Conservation (phyloP, 495 filamentous ascomycete species). For the Penicillium odoratum region DNA sequence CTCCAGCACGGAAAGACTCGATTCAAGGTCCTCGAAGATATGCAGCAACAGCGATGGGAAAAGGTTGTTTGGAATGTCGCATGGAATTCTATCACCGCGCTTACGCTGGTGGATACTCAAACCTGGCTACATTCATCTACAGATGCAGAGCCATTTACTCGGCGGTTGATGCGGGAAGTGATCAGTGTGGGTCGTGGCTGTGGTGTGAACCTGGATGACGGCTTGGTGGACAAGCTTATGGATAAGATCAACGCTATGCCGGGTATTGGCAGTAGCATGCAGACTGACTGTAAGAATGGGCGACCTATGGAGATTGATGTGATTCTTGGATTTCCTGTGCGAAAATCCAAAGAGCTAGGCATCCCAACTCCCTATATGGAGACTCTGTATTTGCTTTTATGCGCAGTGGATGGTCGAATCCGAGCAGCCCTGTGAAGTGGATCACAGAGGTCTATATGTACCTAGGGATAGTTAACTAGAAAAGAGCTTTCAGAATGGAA, state of each 20-base stretch:
- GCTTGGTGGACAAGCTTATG: slow-evolving; percentile 43
- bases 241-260: slow-evolving; percentile 42
- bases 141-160: slow-evolving; percentile 44
- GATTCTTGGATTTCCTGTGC: slow-evolving; percentile 53
- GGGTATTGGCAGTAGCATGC: slow-evolving; percentile 54
- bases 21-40: slow-evolving; percentile 40
- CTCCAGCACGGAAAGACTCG: slow-evolving; percentile 38
- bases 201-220: slow-evolving; percentile 41
- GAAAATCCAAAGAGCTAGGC: slow-evolving; percentile 49
- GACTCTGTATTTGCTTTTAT: slow-evolving; percentile 39
- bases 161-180: slow-evolving; percentile 48
- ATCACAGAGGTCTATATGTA: no score
- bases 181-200: slow-evolving; percentile 46
- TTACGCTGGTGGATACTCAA: slow-evolving; percentile 51
- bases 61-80: slow-evolving; percentile 58
- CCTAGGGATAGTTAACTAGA: no score
- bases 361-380: slow-evolving; percentile 49
- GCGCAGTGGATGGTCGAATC: slow-evolving; percentile 24
- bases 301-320: slow-evolving; percentile 57
- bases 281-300: slow-evolving; percentile 49
- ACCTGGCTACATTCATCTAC: slow-evolving; percentile 46
- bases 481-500: no score
- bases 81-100: slow-evolving; percentile 53
- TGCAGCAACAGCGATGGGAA: slow-evolving; percentile 52
- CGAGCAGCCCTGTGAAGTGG: slow-evolving; percentile 17